These are phyloP conservation scores for Rutstroemia sp. DNA, from an alignment of 2,329 filamentous ascomycete genomes.

Conservation along the genomic window DNA sequence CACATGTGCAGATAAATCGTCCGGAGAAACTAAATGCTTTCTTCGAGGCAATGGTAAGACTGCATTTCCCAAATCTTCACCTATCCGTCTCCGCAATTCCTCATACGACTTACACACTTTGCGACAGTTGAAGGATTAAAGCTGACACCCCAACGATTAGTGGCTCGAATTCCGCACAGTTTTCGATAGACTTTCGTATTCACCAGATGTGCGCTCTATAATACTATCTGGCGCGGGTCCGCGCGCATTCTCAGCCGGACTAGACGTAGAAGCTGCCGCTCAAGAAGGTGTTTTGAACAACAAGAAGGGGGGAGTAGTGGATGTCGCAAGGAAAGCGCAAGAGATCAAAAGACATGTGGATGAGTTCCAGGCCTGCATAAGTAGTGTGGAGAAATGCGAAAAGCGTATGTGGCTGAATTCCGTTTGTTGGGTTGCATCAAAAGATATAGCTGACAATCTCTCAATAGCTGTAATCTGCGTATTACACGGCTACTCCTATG, in stretches of 20 bases:
- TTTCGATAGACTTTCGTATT: slow-evolving; percentile 64
- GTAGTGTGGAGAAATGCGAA: slow-evolving; percentile 73
- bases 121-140: no score
- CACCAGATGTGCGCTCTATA: slow-evolving; percentile 67
- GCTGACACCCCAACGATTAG: background rate
- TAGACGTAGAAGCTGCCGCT: slow-evolving; percentile 71
- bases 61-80: background rate
- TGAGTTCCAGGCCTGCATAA: slow-evolving; percentile 75
- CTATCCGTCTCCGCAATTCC: background rate
- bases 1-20: slow-evolving; percentile 89
- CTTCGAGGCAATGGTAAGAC: slow-evolving; percentile 56
- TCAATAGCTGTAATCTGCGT: slow-evolving; percentile 67
- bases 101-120: no score
- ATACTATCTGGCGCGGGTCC: slow-evolving; percentile 76
- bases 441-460: background rate
- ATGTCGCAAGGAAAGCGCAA: slow-evolving; percentile 58
- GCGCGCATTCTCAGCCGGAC: slow-evolving; percentile 75
- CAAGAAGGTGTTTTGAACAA: slow-evolving; percentile 39
- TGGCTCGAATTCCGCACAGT: slow-evolving; percentile 73
- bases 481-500: slow-evolving; percentile 71
- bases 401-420: slow-evolving; percentile 54
- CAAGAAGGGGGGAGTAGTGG: slow-evolving; percentile 29
- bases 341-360: slow-evolving; percentile 59
- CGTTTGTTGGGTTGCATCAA: background rate
- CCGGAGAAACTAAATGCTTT: slow-evolving; percentile 86